Percentiles rank a stretch among this genome's conserved stretches.
Evolutionary conservation across 139 green algal species (phyloP).

Genomic region (Auxenochlorella pyrenoidosa): DNA sequence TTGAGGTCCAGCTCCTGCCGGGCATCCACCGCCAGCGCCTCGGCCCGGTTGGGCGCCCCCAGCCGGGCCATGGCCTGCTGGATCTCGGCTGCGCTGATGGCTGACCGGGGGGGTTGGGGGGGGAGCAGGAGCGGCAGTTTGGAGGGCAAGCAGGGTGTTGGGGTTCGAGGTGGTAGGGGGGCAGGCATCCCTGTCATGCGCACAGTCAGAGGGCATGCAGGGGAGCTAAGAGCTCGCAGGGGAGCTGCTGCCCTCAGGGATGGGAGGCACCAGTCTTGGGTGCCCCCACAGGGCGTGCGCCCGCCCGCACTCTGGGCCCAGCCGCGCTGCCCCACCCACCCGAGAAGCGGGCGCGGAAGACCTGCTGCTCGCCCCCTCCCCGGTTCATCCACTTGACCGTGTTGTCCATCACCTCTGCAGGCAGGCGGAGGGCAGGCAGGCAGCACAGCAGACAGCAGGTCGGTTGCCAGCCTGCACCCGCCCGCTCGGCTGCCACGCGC

Average conservation of each 20-base stretch:
- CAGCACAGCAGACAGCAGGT: neutral
- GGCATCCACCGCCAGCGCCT: constrained; percentile 87
- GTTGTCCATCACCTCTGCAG: constrained; percentile 81
- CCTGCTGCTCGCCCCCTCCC: constrained; percentile 47
- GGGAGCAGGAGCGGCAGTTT: neutral
- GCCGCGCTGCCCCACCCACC: neutral
- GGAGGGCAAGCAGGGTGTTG: neutral
- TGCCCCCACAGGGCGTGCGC: no score
- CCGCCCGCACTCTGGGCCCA: neutral
- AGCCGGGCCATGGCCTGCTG: constrained; percentile 83
- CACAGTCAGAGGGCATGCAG: no score
- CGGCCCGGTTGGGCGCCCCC: constrained; percentile 78
- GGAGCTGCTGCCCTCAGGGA: no score
- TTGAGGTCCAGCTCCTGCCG: constrained; percentile 88
- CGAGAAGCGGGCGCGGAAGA: constrained; percentile 80
- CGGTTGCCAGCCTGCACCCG: neutral
- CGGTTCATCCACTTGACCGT: constrained; percentile 63
- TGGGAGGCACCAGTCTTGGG: no score
- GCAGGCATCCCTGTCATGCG: neutral
- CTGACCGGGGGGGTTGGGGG: constrained; percentile 5
- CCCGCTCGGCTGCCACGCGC: no score
- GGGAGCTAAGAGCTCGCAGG: no score
- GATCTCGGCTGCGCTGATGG: constrained; percentile 83
- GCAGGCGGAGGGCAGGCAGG: neutral
- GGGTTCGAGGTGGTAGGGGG: neutral